These are phyloP conservation scores for Hypoxylon sp. DNA, from an alignment of 2,329 filamentous ascomycete species.

Conservation along the genomic window DNA sequence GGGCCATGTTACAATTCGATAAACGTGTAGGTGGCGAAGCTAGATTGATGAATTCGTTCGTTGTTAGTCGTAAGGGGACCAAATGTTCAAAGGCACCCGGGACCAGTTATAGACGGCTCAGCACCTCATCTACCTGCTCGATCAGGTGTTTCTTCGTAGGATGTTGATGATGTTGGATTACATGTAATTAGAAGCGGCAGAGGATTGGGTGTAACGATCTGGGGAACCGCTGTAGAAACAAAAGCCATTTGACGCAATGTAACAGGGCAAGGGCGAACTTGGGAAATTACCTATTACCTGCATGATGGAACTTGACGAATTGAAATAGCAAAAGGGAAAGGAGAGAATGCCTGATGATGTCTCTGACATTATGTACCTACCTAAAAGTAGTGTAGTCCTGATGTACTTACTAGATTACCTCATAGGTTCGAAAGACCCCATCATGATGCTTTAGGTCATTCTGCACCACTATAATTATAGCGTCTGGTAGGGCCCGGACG, in stretches of 20 bases:
- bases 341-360: not conserved
- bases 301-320: conserved; percentile 1
- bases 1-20: conserved; percentile 8
- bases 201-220: conserved; percentile 20
- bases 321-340: not conserved
- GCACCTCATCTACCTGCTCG: conserved; percentile 2
- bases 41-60: conserved; percentile 7
- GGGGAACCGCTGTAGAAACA: conserved; percentile 14
- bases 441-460: not conserved
- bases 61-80: conserved; percentile 5
- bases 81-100: not conserved
- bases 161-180: conserved; percentile 25
- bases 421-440: conserved; percentile 6
- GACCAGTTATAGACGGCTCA: conserved; percentile 15
- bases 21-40: conserved; percentile 22
- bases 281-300: conserved; percentile 5
- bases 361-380: conserved; percentile 7
- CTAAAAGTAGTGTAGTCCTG: too few relatives aligned
- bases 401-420: too few relatives aligned
- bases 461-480: not conserved
- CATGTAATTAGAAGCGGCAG: conserved; percentile 8
- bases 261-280: conserved; percentile 5
- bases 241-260: conserved; percentile 5
- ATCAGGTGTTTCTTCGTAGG: conserved; percentile 18
- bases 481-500: not conserved